A percentile compares a stretch with the other conserved stretches of the same genome.
Conservation (phyloP, 371 early-diverging fungal genomes). For the Nematocida ausubeli region DNA sequence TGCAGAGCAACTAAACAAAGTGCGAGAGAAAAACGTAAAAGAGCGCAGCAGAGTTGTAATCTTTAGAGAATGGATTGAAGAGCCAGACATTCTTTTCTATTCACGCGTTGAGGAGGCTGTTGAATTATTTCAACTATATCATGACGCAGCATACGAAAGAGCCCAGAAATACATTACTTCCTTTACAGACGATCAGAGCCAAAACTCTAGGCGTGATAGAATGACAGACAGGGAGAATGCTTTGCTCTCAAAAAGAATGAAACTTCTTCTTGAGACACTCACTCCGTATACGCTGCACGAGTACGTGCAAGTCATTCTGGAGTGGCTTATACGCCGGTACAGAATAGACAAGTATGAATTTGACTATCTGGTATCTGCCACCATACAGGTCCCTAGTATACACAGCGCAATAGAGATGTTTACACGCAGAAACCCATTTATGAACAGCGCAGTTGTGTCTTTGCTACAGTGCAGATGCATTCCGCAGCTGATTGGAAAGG, state of each 20-base stretch:
- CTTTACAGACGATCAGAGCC: constrained; percentile 1
- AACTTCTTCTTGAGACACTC: not conserved
- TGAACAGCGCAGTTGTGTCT: not conserved
- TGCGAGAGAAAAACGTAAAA: not conserved
- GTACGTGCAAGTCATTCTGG: constrained; percentile 15
- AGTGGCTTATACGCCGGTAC: constrained; percentile 41
- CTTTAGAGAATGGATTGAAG: not conserved
- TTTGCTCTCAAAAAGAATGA: constrained; percentile 15
- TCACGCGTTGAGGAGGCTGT: constrained; percentile 5
- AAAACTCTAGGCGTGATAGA: constrained; percentile 22
- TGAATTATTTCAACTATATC: constrained; percentile 10
- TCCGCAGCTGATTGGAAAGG: not conserved
- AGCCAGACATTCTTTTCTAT: constrained; percentile 37
- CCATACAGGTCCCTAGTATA: not conserved
- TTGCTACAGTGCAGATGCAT: not conserved
- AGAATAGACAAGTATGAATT: constrained; percentile 34
- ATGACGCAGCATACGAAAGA: not conserved
- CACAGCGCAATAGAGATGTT: not conserved
- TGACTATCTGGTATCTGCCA: not conserved
- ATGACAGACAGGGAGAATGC: constrained; percentile 39
- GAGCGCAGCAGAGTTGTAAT: not conserved
- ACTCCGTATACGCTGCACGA: constrained; percentile 5
- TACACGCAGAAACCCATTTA: not conserved
- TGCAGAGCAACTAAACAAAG: constrained; percentile 21
- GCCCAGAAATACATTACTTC: constrained; percentile 13